A percentile compares a stretch with the other conserved stretches of the same genome.
These are phyloP conservation scores for Monilinia fructicola DNA, from an alignment of 2,329 filamentous ascomycete species.

Conservation along the genomic window DNA sequence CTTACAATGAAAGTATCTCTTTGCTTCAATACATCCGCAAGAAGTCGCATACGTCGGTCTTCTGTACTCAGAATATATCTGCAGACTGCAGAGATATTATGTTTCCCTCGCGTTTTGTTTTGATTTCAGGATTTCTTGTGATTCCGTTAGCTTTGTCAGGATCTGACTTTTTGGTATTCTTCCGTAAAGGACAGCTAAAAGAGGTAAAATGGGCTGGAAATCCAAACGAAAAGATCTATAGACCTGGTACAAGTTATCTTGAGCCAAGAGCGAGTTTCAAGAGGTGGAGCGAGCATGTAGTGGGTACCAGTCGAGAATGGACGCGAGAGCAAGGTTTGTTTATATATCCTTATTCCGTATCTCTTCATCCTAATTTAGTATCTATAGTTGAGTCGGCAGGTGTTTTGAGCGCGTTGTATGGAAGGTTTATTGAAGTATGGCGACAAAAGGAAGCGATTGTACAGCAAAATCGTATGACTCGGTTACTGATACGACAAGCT, in stretches of 20 bases:
- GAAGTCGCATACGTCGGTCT: conserved; percentile 70
- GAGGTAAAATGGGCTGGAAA: conserved; percentile 83
- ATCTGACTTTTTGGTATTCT: conserved; percentile 86
- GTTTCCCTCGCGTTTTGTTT: conserved; percentile 75
- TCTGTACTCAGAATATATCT: conserved; percentile 72
- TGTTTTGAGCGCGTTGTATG: conserved; percentile 81
- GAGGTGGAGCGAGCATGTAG: conserved; percentile 71
- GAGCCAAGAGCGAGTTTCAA: conserved; percentile 80
- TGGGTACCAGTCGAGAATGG: conserved; percentile 85
- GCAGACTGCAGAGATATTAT: conserved; percentile 78
- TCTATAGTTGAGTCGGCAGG: conserved; percentile 74
- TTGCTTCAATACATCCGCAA: conserved; percentile 82
- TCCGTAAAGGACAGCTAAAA: conserved; percentile 70
- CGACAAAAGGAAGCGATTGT: conserved; percentile 83
- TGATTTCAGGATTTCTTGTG: conserved; percentile 78
- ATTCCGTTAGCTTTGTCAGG: conserved; percentile 79
- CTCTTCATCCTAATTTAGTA: not conserved
- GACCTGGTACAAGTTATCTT: conserved; percentile 71
- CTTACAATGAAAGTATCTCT: conserved; percentile 79
- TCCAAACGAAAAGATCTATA: conserved; percentile 75
- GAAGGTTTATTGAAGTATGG: conserved; percentile 91
- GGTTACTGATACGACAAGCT: conserved; percentile 52
- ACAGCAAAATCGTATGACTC: conserved; percentile 73
- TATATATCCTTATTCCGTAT: not conserved
- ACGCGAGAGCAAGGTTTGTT: conserved; percentile 66